Base-by-base conservation (phyloP, 208 protist genomes). In the Blechomonas ayalai region DNA sequence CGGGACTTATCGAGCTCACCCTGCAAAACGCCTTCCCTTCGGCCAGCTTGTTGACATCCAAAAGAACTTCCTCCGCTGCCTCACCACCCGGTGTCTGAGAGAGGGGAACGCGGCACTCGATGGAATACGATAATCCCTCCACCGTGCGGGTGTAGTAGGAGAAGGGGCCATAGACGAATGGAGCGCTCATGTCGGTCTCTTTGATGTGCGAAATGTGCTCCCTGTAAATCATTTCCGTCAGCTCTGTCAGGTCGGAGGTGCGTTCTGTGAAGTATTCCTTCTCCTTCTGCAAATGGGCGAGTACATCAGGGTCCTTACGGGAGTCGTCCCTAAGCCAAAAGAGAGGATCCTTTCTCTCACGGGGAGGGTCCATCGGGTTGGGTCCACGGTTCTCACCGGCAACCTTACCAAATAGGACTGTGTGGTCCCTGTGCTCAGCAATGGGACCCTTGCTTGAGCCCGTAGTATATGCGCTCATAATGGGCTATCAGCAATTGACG, bases 181-280 rank as follows among this genome's bases (percentile, higher is more conserved):
- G 76, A 6, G 82, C 79, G 1, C 70, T 78, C 57, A 74, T 77
- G 57, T 86, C 74, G 12, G 77, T 88, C 50, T 91, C 86, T 47
- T 94, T 36, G 45, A 94, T 85, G 64, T 91, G 82, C 29, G 77
- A 80, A 31, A 91, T 76, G 59, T 91, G 75, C 64, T 94, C 82
- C 4, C 74, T 53, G 64, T 88, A 94, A 42, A 94, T 72, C 9
- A 47, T 50, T 15, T 86, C 73, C 8, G 58, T 47, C 25, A 94
- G 65, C 34, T 65, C 55, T 31, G 51, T 37, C 26, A 82, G 59
- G 52, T 88, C 77, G 15, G 43, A 57, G n/a, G 67, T 90, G 50
- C 71, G 57, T 20, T 54, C 61, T 51, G 86, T 56, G 43, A 76
- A 85, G 71, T 91, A 88, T 5, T 47, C 64, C 52, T 91, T 83